Conservation (phyloP, 106 monocot species). For the Acanthochlamys bracteata region DNA sequence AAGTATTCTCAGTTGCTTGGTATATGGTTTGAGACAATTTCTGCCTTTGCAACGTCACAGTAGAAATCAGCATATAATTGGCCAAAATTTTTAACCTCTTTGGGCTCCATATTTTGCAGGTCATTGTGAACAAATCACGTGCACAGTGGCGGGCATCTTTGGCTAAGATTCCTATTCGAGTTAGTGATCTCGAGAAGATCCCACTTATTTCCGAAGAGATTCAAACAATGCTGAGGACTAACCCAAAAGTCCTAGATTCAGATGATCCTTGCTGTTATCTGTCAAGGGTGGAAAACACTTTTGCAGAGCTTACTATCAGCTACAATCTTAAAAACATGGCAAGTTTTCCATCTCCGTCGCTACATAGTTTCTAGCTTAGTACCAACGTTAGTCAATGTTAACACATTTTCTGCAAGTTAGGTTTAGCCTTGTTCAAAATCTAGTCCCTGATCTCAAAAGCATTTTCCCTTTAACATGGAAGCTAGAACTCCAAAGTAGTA, state of each 20-base stretch:
- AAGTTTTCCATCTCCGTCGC: constrained; percentile 4
- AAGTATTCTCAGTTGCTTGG: too few relatives aligned
- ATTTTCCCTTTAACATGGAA: too few relatives aligned
- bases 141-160: constrained; percentile 60
- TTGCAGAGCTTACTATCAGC: constrained; percentile 72
- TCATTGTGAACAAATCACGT: constrained; percentile 85
- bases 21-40: too few relatives aligned
- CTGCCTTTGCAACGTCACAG: too few relatives aligned
- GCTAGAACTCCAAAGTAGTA: too few relatives aligned
- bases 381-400: neutral
- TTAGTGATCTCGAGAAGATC: constrained; percentile 71
- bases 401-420: too few relatives aligned
- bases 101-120: constrained; percentile 25
- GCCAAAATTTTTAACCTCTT: too few relatives aligned
- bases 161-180: constrained; percentile 48
- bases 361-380: neutral
- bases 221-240: constrained; percentile 39
- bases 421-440: too few relatives aligned
- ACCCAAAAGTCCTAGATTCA: constrained; percentile 52
- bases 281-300: constrained; percentile 60
- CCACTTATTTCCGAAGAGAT: constrained; percentile 60
- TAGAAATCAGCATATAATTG: too few relatives aligned
- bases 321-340: constrained; percentile 81
- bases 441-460: too few relatives aligned
- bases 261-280: constrained; percentile 88